Evolutionary conservation across 176 grass and related monocot genomes (phyloP), one percentile per base, ranked within the genome.

Genomic region (Hordeum vulgare): DNA sequence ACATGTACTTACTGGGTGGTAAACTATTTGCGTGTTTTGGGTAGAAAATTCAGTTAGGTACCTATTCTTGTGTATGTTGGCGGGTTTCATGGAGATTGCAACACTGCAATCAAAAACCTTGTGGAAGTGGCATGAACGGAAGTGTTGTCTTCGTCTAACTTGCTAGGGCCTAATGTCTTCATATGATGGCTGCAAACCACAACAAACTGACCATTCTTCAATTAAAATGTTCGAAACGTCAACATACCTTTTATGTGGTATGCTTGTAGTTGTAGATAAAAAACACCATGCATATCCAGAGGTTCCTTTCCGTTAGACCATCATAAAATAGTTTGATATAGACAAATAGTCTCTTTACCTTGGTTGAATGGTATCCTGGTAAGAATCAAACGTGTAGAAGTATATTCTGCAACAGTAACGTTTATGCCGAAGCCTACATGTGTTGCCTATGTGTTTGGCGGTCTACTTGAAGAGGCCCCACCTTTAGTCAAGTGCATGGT

Each of bases 381-480:
- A 21, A 75, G 13, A 51, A 53, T 81, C 36, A 85, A 85, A 80
- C 61, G 12, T 44, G n/a, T 17, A 72, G 23, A 72, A 44, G 23
- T 77, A 59, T 74, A 60, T 53, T 44, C 76, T 68, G 34, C 21
- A 1, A 6, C 23, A 4, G 7, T 59, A 76, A 51, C 15, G 3
- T 23, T 77, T 31, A 40, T 68, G 54, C 9, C 17, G 36, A 74
- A 44, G 15, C 8, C 54, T 24, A 8, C 11, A 74, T 26, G n/a
- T 77, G 31, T 20, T 63, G 17, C 13, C 7, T 56, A 64, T 17
- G 47, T 56, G 74, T 35, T 73, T 79, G 25, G 58, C 42, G 6
- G 35, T 69, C 63, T 56, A 17, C 26, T 34, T 36, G 36, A 87
- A 76, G 79, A 61, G 21, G 21, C n/a, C 44, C 9, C 39, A 74